Base-by-base conservation (phyloP, 441 rosid species). In the Macaranga tanarius region DNA sequence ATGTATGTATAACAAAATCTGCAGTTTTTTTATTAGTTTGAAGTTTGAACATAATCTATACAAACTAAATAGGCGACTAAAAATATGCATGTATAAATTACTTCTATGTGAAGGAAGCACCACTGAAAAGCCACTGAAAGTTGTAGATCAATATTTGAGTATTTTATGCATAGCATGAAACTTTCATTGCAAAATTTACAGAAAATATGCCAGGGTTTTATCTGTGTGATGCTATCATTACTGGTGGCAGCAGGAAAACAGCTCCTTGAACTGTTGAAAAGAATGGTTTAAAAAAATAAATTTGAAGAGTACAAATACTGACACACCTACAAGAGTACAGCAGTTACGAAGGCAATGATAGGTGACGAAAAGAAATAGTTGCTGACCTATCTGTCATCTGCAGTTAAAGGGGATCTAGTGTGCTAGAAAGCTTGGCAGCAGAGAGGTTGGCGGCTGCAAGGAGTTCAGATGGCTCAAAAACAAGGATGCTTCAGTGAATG, bases 391-490 rank as follows among this genome's bases (percentile, higher is more conserved):
- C 5, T 65, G 38, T 56, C 45, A 47, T 56, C 62, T 87, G 90
- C 94, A 93, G 99, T 82, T 97, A 95, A 86, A 89, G 97, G 77
- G 99, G 99, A 45, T 98, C 97, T 19, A 86, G 97, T 67, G 98
- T 98, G 12, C 80, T 95, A 54, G 98, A 93, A 84, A 90, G 98
- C 82, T 87, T 95, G 76, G 93, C 89, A 59, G 80, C 99, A 20
- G 99, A 92, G 86, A 85, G 82, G 76, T 70, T 88, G 81, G 93
- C 82, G 48, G 77, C 89, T 70, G 64, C 85, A 73, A 79, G 59
- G 64, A 84, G 81, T 72, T 70, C 85, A 10, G 89, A 92, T 71
- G 98, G 85, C 70, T 73, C 80, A 5, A 82, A 70, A 65, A 75
- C 5, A 31, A 76, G 76, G 96, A 89, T 75, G 95, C 82, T 59